Evolutionary conservation across 345 rosid species (phyloP).

Genomic region (Brassica juncea): DNA sequence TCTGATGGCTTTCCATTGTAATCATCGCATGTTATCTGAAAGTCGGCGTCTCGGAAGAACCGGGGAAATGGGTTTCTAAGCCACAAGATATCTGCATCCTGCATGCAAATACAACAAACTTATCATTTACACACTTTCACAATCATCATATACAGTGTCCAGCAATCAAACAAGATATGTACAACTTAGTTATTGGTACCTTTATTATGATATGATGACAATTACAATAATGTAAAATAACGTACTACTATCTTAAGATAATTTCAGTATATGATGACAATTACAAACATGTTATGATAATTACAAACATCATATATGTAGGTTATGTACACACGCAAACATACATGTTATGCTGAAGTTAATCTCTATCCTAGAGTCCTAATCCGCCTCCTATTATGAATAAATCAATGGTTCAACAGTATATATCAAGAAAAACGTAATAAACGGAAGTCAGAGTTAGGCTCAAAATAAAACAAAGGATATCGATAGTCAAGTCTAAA

Average conservation of each 20-base stretch:
- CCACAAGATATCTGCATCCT: slow-evolving; percentile 91
- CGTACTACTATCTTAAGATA: neutral
- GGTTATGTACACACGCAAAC: neutral
- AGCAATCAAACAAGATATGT: neutral
- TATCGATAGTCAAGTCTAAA: slow-evolving; percentile 13
- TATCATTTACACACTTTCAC: slow-evolving; percentile 1
- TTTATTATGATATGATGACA: neutral
- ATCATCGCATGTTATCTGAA: slow-evolving; percentile 77
- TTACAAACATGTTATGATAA: too few species aligned
- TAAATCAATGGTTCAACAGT: neutral
- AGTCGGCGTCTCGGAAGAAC: slow-evolving; percentile 55
- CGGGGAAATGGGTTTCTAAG: slow-evolving; percentile 69
- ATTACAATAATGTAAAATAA: neutral
- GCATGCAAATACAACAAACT: neutral
- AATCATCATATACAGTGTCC: neutral
- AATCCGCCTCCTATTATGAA: slow-evolving; percentile 7
- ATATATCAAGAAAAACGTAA: neutral
- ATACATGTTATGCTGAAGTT: neutral
- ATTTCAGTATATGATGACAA: neutral
- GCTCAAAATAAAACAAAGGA: slow-evolving; percentile 6
- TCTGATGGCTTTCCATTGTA: slow-evolving; percentile 48
- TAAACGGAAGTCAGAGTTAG: slow-evolving; percentile 2
- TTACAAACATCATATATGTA: too few species aligned
- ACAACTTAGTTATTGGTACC: neutral
- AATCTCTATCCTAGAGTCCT: neutral